phyloP scores from a whole-genome alignment of 495 filamentous ascomycete genomes.

The Delitschia confertaspora region DNA sequence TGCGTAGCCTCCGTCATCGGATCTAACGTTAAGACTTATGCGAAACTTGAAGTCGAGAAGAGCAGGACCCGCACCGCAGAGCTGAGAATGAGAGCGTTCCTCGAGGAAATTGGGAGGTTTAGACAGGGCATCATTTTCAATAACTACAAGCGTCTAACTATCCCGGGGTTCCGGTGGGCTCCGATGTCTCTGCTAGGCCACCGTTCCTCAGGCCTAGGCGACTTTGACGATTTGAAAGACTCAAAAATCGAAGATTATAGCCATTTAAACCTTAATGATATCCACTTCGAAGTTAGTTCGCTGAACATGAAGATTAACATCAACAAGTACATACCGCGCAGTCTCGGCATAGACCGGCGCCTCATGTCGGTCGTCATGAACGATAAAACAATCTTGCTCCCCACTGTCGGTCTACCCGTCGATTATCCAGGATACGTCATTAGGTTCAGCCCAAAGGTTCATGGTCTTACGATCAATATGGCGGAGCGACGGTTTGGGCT shows the following conservation, averaged over 20 bases:
- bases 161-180: constrained; percentile 13
- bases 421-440: constrained; percentile 11
- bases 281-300: constrained; percentile 2
- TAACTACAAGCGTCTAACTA: constrained; percentile 6
- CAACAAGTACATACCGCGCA: constrained; percentile 9
- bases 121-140: constrained; percentile 13
- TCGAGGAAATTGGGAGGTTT: constrained; percentile 6
- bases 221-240: constrained; percentile 5
- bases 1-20: constrained; percentile 6
- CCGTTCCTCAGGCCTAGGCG: constrained; percentile 5
- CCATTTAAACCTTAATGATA: constrained; percentile 2
- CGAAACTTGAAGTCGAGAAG: constrained; percentile 2
- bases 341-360: neutral
- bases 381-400: constrained; percentile 4
- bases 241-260: constrained; percentile 7
- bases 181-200: constrained; percentile 6
- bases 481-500: constrained; percentile 6
- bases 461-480: constrained; percentile 7
- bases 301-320: constrained; percentile 5
- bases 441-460: constrained; percentile 2
- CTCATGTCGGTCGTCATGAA: neutral
- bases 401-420: constrained; percentile 5
- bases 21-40: constrained; percentile 3
- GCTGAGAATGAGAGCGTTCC: constrained; percentile 8
- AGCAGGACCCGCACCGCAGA: neutral